phyloP scores from a whole-genome alignment of 2,329 filamentous ascomycete genomes.

The Hymenoscyphus albidus region DNA sequence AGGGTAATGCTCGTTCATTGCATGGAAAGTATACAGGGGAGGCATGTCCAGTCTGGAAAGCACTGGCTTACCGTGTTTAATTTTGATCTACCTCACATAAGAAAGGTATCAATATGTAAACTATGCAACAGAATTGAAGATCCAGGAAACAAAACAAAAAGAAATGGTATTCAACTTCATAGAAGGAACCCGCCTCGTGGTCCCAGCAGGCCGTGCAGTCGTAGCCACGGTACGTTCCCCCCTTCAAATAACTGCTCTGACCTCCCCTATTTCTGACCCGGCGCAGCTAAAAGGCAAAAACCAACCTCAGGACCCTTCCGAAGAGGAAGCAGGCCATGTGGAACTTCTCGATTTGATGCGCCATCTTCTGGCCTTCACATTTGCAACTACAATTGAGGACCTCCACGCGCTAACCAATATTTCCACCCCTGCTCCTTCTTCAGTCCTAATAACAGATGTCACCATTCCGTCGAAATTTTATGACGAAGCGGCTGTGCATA shows the following conservation, averaged over 20 bases:
- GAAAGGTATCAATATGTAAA: background rate
- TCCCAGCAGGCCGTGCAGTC: background rate
- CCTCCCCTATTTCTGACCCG: background rate
- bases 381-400: slow-evolving; percentile 83
- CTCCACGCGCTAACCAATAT: slow-evolving; percentile 83
- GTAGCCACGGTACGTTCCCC: background rate
- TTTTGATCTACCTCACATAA: background rate
- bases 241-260: background rate
- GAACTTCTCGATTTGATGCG: slow-evolving; percentile 82
- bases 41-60: too few relatives aligned
- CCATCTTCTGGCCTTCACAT: slow-evolving; percentile 74
- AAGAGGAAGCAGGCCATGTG: slow-evolving; percentile 55
- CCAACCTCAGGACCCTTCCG: background rate
- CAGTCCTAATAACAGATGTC: slow-evolving; percentile 71
- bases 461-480: slow-evolving; percentile 50
- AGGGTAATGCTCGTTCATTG: background rate
- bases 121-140: background rate
- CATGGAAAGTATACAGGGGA: too few relatives aligned
- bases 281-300: background rate
- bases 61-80: too few relatives aligned
- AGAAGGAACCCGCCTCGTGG: background rate
- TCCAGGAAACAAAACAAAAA: background rate
- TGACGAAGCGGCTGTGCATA: slow-evolving; percentile 35
- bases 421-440: slow-evolving; percentile 80
- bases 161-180: background rate